Percentiles rank a stretch among this genome's conserved stretches.
Conservation (phyloP, 2,329 filamentous ascomycete species). For the Fusarium oxysporum region DNA sequence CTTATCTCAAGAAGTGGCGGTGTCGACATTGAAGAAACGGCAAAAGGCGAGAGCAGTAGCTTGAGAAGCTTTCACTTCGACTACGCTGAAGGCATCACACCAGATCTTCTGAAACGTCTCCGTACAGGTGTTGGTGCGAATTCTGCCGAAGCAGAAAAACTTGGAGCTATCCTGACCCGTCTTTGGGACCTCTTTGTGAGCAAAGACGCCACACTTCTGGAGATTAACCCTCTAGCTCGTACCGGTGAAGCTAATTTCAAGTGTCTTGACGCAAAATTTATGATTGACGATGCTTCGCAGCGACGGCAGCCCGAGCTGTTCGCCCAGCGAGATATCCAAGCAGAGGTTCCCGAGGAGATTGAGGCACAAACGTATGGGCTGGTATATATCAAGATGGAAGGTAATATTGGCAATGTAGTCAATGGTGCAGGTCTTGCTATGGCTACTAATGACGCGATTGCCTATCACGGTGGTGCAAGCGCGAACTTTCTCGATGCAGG, state of each 20-base stretch:
- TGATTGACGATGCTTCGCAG: neutral
- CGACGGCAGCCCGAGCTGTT: neutral
- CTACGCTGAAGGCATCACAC: neutral
- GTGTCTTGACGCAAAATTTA: neutral
- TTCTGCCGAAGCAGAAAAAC: neutral
- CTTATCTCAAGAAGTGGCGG: neutral
- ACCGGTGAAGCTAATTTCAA: neutral
- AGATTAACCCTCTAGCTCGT: neutral
- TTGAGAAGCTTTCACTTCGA: neutral
- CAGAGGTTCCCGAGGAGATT: neutral
- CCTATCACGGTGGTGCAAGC: neutral
- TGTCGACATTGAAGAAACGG: neutral
- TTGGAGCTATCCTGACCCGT: neutral
- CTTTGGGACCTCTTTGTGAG: neutral
- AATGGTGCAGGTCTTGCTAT: slow-evolving; percentile 9
- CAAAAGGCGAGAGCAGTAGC: neutral
- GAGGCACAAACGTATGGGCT: neutral
- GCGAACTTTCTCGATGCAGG: slow-evolving; percentile 6
- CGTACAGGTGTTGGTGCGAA: neutral
- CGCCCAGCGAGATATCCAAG: neutral
- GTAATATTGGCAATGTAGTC: slow-evolving; percentile 3
- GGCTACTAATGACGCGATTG: slow-evolving; percentile 10
- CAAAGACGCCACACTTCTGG: neutral
- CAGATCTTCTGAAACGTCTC: neutral
- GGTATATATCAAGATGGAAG: slow-evolving; percentile 14